phyloP scores from a whole-genome alignment of 2,329 filamentous ascomycete species.

The Coleophoma eucalyptorum region DNA sequence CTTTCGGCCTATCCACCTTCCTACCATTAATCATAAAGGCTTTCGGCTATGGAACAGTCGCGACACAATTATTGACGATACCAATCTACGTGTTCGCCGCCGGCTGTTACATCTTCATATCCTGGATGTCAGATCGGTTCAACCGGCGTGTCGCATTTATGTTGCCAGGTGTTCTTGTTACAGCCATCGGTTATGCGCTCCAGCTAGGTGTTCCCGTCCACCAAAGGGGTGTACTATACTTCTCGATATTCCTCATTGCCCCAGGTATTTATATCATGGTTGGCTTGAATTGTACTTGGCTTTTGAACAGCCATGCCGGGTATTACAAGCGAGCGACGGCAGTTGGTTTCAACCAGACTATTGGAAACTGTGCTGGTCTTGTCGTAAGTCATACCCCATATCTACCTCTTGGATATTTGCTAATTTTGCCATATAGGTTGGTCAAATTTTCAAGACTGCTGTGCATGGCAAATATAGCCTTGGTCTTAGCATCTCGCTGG shows the following conservation, averaged over 20 bases:
- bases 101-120: conserved; percentile 38
- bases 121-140: conserved; percentile 41
- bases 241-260: conserved; percentile 44
- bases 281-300: conserved; percentile 43
- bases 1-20: conserved; percentile 55
- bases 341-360: conserved; percentile 40
- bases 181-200: conserved; percentile 5
- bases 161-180: conserved; percentile 2
- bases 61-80: conserved; percentile 50
- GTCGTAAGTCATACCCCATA: conserved; percentile 21
- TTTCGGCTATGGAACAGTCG: conserved; percentile 46
- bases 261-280: conserved; percentile 43
- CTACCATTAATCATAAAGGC: conserved; percentile 49
- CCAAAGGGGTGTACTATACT: conserved; percentile 32
- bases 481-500: conserved; percentile 18
- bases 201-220: background rate
- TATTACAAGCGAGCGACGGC: conserved; percentile 42
- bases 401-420: background rate
- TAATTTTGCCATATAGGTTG: background rate
- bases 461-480: conserved; percentile 19
- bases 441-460: conserved; percentile 7
- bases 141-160: conserved; percentile 4
- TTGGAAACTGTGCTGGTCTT: conserved; percentile 42
- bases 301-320: conserved; percentile 40
- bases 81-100: conserved; percentile 52